Evolutionary conservation across 768 basidiomycete genomes (phyloP).

Genomic region (Suillus subluteus): DNA sequence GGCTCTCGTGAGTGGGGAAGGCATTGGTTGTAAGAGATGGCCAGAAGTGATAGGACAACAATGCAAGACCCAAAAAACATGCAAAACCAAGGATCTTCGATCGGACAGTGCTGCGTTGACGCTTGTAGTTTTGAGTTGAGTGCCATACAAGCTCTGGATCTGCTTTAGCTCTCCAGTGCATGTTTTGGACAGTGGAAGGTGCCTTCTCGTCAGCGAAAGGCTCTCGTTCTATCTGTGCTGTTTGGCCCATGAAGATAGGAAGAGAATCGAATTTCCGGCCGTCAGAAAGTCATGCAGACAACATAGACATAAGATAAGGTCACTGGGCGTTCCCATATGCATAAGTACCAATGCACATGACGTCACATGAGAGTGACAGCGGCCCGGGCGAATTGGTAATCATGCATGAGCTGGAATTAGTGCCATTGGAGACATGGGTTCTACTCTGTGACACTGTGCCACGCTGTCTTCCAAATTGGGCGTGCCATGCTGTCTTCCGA

Average conservation of each 20-base stretch:
- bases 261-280: constrained; percentile 17
- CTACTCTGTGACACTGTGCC: neutral
- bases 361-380: neutral
- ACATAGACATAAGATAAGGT: constrained; percentile 3
- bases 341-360: neutral
- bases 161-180: neutral
- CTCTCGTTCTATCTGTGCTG: neutral
- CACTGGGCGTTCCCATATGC: neutral
- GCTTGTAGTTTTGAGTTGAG: neutral
- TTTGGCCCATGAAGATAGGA: constrained; percentile 12
- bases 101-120: neutral
- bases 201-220: constrained; percentile 10
- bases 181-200: neutral
- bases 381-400: neutral
- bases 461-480: neutral
- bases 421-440: no score
- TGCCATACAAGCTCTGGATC: constrained; percentile 20
- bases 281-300: constrained; percentile 12
- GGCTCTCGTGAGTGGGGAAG: neutral
- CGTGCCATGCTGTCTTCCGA: neutral
- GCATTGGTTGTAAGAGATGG: neutral
- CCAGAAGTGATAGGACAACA: constrained; percentile 17
- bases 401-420: neutral
- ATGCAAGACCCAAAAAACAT: constrained; percentile 15
- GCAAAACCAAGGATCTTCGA: constrained; percentile 7